Evolutionary conservation across 306 rosid genomes (phyloP).

Genomic region (Cercis canadensis): DNA sequence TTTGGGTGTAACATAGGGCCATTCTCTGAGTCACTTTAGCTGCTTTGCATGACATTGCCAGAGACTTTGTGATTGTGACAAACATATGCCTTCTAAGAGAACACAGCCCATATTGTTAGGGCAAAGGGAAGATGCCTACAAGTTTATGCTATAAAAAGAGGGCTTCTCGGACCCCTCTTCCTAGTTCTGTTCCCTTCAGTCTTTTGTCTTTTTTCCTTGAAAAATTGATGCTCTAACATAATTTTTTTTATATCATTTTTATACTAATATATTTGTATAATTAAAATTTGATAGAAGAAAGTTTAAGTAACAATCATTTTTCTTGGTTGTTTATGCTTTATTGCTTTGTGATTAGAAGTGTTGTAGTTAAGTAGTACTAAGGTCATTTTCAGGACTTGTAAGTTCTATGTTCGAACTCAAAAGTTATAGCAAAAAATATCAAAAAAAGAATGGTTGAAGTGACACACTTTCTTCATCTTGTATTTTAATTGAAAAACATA

Average conservation of each 20-base stretch:
- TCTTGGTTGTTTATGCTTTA: no score
- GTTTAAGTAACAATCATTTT: no score
- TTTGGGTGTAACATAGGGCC: background rate
- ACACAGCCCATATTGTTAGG: background rate
- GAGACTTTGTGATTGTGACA: conserved; percentile 29
- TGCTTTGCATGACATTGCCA: conserved; percentile 27
- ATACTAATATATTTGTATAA: background rate
- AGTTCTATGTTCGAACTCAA: no score
- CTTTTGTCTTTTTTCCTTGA: background rate
- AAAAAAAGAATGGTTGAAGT: no score
- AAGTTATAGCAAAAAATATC: no score
- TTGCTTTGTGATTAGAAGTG: no score
- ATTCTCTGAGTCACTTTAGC: conserved; percentile 27
- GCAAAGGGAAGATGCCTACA: background rate
- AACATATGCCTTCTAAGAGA: conserved; percentile 16
- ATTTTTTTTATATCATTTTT: background rate
- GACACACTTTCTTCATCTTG: no score
- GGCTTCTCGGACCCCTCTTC: background rate
- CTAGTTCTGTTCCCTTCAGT: background rate
- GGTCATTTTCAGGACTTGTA: no score
- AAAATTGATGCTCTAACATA: no score
- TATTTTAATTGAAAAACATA: no score
- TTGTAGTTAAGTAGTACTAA: no score
- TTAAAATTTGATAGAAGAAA: no score
- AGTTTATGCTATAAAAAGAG: background rate